phyloP scores from a whole-genome alignment of 768 basidiomycete genomes.

The Pholiota conissans region DNA sequence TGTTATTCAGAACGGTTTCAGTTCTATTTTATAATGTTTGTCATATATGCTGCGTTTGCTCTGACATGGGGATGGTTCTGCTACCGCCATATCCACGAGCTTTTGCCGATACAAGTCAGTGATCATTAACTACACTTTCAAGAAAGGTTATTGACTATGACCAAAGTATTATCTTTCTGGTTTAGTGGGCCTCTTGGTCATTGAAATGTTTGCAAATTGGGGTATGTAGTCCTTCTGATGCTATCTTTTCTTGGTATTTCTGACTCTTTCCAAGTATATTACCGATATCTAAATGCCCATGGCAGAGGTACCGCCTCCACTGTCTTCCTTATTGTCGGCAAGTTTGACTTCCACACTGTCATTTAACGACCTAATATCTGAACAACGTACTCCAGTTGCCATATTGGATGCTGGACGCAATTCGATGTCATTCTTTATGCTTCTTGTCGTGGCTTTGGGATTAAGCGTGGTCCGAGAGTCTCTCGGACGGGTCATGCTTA shows the following conservation, averaged over 20 bases:
- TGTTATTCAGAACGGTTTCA: constrained; percentile 27
- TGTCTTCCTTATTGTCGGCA: constrained; percentile 91
- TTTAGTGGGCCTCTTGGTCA: constrained; percentile 79
- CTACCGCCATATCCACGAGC: constrained; percentile 75
- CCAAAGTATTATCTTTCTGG: constrained; percentile 87
- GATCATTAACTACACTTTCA: neutral
- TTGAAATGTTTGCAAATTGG: constrained; percentile 95
- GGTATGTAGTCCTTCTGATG: constrained; percentile 37
- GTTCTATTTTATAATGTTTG: constrained; percentile 88
- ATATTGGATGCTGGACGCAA: constrained; percentile 94
- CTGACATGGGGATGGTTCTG: constrained; percentile 82
- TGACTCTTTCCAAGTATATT: constrained; percentile 61
- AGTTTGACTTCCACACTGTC: constrained; percentile 22
- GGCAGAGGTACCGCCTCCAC: constrained; percentile 72
- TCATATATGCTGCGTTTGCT: constrained; percentile 73
- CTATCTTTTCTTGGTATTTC: constrained; percentile 8
- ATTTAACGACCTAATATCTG: neutral
- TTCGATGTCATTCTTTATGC: constrained; percentile 92
- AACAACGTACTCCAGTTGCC: constrained; percentile 55
- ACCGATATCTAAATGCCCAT: constrained; percentile 91
- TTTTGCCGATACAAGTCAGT: constrained; percentile 84
- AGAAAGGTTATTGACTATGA: neutral
- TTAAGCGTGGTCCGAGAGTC: constrained; percentile 90
- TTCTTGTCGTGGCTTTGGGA: constrained; percentile 90
- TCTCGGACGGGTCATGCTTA: constrained; percentile 81